Percentiles rank a stretch among this genome's conserved stretches.
Evolutionary conservation across 2,329 filamentous ascomycete genomes (phyloP).

Genomic region (Monosporascus ibericus): DNA sequence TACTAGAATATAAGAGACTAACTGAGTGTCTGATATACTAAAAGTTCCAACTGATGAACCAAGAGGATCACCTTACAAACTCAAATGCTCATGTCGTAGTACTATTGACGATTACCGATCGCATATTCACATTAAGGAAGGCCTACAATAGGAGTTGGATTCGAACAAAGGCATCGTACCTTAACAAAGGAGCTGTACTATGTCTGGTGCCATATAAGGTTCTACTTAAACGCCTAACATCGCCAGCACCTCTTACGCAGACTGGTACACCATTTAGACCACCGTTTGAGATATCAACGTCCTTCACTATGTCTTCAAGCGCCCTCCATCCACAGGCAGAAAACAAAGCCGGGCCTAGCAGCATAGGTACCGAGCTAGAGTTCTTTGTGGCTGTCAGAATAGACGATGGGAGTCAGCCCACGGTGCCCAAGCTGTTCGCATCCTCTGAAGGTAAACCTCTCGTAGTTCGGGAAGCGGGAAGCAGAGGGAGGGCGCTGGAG

Average conservation of each 20-base stretch:
- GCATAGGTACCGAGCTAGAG: conserved; percentile 16
- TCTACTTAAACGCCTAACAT: neutral
- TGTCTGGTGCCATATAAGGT: too few relatives aligned
- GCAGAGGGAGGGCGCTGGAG: neutral
- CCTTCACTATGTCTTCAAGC: neutral
- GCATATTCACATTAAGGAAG: too few relatives aligned
- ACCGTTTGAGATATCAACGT: neutral
- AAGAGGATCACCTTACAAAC: too few relatives aligned
- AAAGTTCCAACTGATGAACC: too few relatives aligned
- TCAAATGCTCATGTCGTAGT: too few relatives aligned
- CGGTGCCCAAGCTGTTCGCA: conserved; percentile 5
- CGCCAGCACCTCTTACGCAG: neutral
- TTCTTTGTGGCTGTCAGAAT: conserved; percentile 6
- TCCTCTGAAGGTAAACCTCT: conserved; percentile 1
- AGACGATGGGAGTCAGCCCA: neutral
- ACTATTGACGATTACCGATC: too few relatives aligned
- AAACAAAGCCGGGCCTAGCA: conserved; percentile 1
- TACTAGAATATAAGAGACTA: too few relatives aligned
- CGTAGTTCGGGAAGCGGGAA: neutral
- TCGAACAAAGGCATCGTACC: too few relatives aligned
- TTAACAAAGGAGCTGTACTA: too few relatives aligned
- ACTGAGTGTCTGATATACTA: too few relatives aligned
- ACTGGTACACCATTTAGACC: too few relatives aligned
- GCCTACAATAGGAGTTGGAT: too few relatives aligned
- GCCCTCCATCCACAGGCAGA: neutral